Base-by-base conservation (phyloP, 148 eudicot genomes). In the Simmondsia chinensis region DNA sequence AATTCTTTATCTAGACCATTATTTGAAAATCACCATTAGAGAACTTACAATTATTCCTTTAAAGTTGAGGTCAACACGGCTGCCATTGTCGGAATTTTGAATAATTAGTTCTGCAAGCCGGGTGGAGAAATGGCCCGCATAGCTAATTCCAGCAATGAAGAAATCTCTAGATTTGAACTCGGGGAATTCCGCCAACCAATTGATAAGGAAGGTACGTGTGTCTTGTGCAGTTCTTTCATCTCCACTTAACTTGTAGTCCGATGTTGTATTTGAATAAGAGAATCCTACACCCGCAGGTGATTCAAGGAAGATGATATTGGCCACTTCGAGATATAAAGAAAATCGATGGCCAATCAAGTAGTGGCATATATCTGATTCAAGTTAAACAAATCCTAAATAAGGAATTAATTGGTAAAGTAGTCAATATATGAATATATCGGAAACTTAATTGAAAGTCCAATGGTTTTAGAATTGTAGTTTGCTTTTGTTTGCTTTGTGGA, bases 301-400 rank as follows among this genome's bases (percentile, higher is more conserved):
- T n/a, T n/a, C n/a, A n/a, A n/a, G n/a, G n/a, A n/a, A n/a, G n/a
- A n/a, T n/a, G n/a, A n/a, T n/a, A 35, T 72, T 72, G 4, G 73
- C n/a, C n/a, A n/a, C n/a, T n/a, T n/a, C n/a, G n/a, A n/a, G n/a
- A n/a, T n/a, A 66, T 61, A 66, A 65, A 6, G 72, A 71, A 46
- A 71, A 71, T 43, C 76, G 71, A 65, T 65, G 68, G 20, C 76
- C 76, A 18, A 69, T 69, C 2, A 69, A 65, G n/a, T n/a, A n/a
- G n/a, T n/a, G n/a, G n/a, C n/a, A n/a, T n/a, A n/a, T n/a, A n/a
- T n/a, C n/a, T n/a, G n/a, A n/a, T n/a, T n/a, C n/a, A n/a, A n/a
- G n/a, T n/a, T n/a, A n/a, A n/a, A n/a, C n/a, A 4, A 65, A 60
- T 40, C 57, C 64, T 49, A 66, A 38, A 24, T 61, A 66, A 13